Evolutionary conservation across 1,284 basidiomycete genomes (phyloP), one percentile per base, ranked within the genome.

Genomic region (Boletus semigastroideus): DNA sequence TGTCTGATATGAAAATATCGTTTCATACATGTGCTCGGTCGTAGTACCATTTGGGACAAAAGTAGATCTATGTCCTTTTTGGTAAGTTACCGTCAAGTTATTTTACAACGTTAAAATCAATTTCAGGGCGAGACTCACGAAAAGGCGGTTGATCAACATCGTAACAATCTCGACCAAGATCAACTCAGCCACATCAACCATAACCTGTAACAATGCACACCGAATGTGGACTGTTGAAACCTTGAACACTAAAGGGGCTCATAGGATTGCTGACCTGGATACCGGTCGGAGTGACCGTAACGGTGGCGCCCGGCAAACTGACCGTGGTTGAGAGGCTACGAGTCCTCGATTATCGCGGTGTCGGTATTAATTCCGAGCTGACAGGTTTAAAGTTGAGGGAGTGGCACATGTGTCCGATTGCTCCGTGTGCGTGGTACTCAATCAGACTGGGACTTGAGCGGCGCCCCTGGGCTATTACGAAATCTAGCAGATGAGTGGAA

Each of bases 1-100:
- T 51, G 51, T 64, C 62, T 58, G 62, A 68, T 68, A 66, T 71
- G 67, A 67, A 65, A 67, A 66, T 59, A 47, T 58, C 51, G 51
- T 51, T 52, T 57, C 66, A 59, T 68, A 68, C 69, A 62, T 71
- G 69, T 55, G 55, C 59, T 65, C 65, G 55, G 68, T 45, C 43
- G 54, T 49, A 56, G 55, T 71, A 65, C 59, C 25, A 56, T 70
- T 59, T 52, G 17, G 61, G 57, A 57, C 42, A 58, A 49, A 36
- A 55, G 56, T 39, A 56, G 62, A 71, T 69, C 56, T 63, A 59
- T 51, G 54, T 56, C 68, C 56, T 48, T 61, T 63, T 70, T 46
- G 44, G 59, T 52, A 61, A 53, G 42, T 38, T 25, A 53, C 48
- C 44, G 54, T 40, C 45, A 42, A 42, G 55, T 57, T 49, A 55